A percentile compares a stretch with the other conserved stretches of the same genome.
phyloP scores from a whole-genome alignment of 192 early-diverging fungal species.

The Mortierella alpina region DNA sequence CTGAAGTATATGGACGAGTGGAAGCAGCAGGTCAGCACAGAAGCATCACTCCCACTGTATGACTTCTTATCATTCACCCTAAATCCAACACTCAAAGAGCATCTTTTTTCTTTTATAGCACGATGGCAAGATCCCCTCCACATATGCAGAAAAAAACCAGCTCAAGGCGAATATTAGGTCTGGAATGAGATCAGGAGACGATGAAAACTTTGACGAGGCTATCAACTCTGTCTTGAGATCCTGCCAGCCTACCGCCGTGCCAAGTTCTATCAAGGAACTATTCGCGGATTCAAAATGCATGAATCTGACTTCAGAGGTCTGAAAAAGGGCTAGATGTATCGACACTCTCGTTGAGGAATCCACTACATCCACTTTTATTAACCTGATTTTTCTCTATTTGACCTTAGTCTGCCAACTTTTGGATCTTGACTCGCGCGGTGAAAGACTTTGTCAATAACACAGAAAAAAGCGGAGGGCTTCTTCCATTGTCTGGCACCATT shows the following conservation, averaged over 20 bases:
- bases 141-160: slow-evolving; percentile 70
- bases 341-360: neutral
- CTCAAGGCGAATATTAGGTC: slow-evolving; percentile 71
- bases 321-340: neutral
- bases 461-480: slow-evolving; percentile 64
- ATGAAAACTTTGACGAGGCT: slow-evolving; percentile 95
- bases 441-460: slow-evolving; percentile 82
- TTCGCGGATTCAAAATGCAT: slow-evolving; percentile 65
- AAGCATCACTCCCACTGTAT: too few relatives aligned
- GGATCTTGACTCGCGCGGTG: slow-evolving; percentile 85
- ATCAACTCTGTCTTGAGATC: slow-evolving; percentile 70
- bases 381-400: neutral
- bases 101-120: slow-evolving; percentile 42
- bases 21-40: slow-evolving; percentile 67
- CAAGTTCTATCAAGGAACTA: slow-evolving; percentile 59
- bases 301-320: slow-evolving; percentile 65
- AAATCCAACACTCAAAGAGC: neutral
- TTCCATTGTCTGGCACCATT: slow-evolving; percentile 88
- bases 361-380: slow-evolving; percentile 9
- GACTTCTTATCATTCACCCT: neutral
- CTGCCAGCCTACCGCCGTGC: slow-evolving; percentile 66
- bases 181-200: slow-evolving; percentile 70
- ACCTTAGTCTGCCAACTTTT: slow-evolving; percentile 77
- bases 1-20: slow-evolving; percentile 80
- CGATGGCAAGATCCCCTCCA: slow-evolving; percentile 67